Evolutionary conservation across 768 basidiomycete species (phyloP), one percentile per base, ranked within the genome.

Genomic region (Dendrothele bispora): DNA sequence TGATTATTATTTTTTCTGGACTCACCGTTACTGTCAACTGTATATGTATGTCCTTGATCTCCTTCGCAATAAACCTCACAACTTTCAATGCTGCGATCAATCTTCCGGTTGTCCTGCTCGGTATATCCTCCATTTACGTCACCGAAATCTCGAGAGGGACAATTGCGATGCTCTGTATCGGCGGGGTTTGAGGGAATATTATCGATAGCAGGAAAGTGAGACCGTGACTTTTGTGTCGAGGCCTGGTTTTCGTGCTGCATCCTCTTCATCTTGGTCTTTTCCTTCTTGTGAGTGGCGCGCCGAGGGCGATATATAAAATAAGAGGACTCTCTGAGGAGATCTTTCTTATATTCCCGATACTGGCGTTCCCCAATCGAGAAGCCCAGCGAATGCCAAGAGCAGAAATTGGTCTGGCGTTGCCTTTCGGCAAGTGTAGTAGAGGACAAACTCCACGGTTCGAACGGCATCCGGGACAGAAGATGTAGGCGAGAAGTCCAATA

Each of bases 401-500:
- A 86, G 34, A 91, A 79, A 70, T 89, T 86, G 7, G 87, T 82
- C 64, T 83, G 83, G 39, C 86, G 80, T 63, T 2, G 61, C 51
- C 18, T 59, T 40, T 14, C 64, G 58, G 5, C 62, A 68, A 3
- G 69, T 75, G 43, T 80, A 80, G 40, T 79, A 45, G 69, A 71
- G 37, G 76, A 75, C n/a, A n/a, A n/a, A n/a, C n/a, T 63, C 84
- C 80, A 28, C 82, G 79, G 42, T 86, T 83, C 65, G 85, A 82
- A 65, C 83, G 86, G 67, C 84, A 87, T 58, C 84, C 82, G 56
- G 86, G 78, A 46, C 88, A 80, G n/a, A n/a, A n/a, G n/a, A n/a
- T n/a, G n/a, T n/a, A n/a, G 78, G 89, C 90, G 46, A 86, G 88
- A 35, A 88, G 82, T 66, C 88, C 88, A 71, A 90, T 82, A 60